Base-by-base conservation (phyloP, 75 land plant genomes). In the Sequoiadendron giganteum region DNA sequence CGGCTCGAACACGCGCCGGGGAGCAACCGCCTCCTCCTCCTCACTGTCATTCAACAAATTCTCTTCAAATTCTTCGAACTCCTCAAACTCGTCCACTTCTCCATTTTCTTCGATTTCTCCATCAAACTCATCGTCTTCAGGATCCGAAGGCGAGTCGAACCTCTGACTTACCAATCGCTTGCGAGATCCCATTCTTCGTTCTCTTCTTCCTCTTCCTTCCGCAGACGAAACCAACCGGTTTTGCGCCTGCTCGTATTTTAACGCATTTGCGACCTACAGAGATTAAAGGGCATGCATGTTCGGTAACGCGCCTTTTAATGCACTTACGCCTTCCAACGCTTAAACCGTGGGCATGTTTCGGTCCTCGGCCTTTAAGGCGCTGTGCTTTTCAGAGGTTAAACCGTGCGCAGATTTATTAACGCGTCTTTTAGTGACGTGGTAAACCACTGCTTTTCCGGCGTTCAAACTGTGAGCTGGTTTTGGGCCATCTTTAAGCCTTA, bases 1-100 rank as follows among this genome's bases (percentile, higher is more conserved):
- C 11, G 87, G 89, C 18, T 85, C 73, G 55, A 52, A 88, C 14
- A 61, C 78, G 19, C 72, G 47, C 10, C 56, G 48, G 19, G 89
- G 89, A 6, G 84, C 49, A 19, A 21, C 42, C 16, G 15, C 47
- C n/a, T 82, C 84, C 10, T 82, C 84, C 30, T 47, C 47, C 19
- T 45, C 49, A 32, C 47, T 43, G 1, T 43, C 84, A 75, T 75
- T 75, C 77, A 75, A 32, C 77, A 75, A 34, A 75, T 75, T 75
- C 38, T 75, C 77, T 75, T 75, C 77, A 34, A 75, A 75, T 43
- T 82, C 84, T 45, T 82, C 84, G 3, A 43, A 45, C 54, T 82
- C 84, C 10, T 82, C 84, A 39, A 39, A 40, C 28, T 75, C 77
- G 32, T 75, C 77, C 15, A 43, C 8, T 7, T 82, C 84, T 47